Conservation (phyloP, 352 stramenopile species). For the Lagenidium sp. region DNA sequence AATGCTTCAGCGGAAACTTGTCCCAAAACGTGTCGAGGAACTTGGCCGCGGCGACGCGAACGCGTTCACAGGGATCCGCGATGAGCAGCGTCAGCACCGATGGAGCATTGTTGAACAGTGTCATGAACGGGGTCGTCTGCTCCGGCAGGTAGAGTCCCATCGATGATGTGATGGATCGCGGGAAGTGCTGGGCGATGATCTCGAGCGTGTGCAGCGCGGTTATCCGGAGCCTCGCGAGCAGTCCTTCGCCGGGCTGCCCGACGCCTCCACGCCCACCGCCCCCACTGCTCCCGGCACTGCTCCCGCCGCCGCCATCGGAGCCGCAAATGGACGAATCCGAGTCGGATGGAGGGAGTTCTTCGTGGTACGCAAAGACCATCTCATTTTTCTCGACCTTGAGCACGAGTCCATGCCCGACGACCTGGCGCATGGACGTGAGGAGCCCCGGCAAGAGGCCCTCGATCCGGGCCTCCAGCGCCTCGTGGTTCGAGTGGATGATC, state of each 20-base stretch:
- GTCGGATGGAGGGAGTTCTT: constrained; percentile 49
- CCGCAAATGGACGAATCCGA: constrained; percentile 70
- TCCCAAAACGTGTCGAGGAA: constrained; percentile 81
- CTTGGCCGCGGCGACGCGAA: constrained; percentile 57
- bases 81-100: constrained; percentile 75
- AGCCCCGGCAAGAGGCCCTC: constrained; percentile 43
- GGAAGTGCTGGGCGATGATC: constrained; percentile 55
- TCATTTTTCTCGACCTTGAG: constrained; percentile 43
- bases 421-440: constrained; percentile 70
- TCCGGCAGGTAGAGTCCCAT: constrained; percentile 78
- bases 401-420: constrained; percentile 57
- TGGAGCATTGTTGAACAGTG: constrained; percentile 60
- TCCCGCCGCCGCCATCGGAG: constrained; percentile 30
- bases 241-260: constrained; percentile 32
- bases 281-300: constrained; percentile 10
- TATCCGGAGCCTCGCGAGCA: constrained; percentile 63
- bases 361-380: constrained; percentile 40
- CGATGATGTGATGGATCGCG: constrained; percentile 62
- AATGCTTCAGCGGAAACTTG: constrained; percentile 74
- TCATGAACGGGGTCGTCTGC: constrained; percentile 75
- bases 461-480: constrained; percentile 52
- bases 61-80: constrained; percentile 67
- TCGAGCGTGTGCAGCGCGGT: constrained; percentile 68
- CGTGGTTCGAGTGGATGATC: constrained; percentile 64
- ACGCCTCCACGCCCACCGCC: constrained; percentile 7